phyloP scores from a whole-genome alignment of 1,284 basidiomycete species.

The Ceratobasidium sp. region DNA sequence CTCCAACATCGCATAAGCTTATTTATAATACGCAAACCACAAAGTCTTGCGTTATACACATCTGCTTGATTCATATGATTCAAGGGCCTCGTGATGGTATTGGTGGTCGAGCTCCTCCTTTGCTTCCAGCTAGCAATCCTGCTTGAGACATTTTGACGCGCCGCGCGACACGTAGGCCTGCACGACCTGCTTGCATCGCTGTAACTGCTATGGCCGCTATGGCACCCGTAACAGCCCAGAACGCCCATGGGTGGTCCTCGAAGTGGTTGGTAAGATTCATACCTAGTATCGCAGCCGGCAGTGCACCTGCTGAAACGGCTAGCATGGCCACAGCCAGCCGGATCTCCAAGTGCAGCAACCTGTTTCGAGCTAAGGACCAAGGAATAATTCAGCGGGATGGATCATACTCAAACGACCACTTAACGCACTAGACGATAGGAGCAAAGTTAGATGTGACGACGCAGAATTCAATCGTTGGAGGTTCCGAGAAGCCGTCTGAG shows the following conservation, averaged over 20 bases:
- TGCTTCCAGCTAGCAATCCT: slow-evolving; percentile 45
- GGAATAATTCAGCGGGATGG: not conserved
- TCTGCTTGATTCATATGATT: too few relatives aligned
- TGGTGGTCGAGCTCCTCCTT: slow-evolving; percentile 9
- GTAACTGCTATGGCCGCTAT: slow-evolving; percentile 40
- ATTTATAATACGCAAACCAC: slow-evolving; percentile 4
- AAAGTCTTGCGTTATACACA: too few relatives aligned
- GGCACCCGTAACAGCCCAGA: slow-evolving; percentile 46
- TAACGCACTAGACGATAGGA: slow-evolving; percentile 46
- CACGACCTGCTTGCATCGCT: slow-evolving; percentile 42
- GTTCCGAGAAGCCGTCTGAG: slow-evolving; percentile 45
- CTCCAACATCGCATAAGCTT: not conserved
- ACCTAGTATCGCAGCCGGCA: slow-evolving; percentile 48
- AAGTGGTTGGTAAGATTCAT: slow-evolving; percentile 49
- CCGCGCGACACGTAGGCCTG: slow-evolving; percentile 41
- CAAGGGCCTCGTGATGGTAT: not conserved
- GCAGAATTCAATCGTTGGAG: slow-evolving; percentile 45
- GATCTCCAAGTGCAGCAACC: slow-evolving; percentile 47
- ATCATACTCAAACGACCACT: not conserved
- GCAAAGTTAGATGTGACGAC: slow-evolving; percentile 45
- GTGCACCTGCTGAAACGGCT: slow-evolving; percentile 44
- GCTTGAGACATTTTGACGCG: slow-evolving; percentile 47
- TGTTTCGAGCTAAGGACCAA: slow-evolving; percentile 38
- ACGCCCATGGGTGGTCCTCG: slow-evolving; percentile 47
- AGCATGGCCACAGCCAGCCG: slow-evolving; percentile 45